Evolutionary conservation across 495 filamentous ascomycete genomes (phyloP), one percentile per base, ranked within the genome.

Genomic region (Tricharina praecox): DNA sequence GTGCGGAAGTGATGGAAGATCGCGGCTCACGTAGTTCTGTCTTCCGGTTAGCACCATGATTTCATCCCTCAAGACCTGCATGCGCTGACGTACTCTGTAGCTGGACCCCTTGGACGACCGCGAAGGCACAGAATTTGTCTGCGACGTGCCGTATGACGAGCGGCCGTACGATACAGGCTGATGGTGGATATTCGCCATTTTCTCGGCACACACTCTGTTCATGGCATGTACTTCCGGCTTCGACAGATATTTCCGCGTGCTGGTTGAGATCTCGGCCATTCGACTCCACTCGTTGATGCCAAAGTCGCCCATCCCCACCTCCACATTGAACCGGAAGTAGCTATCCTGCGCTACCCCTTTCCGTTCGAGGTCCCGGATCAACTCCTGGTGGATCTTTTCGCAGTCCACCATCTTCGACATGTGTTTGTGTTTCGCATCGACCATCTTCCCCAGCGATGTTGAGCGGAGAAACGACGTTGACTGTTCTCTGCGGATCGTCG

Each of bases 271-370:
- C 42, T 96, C 88, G 42, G 82, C 78, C 23, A 96, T 68, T 11
- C 85, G 76, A 56, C 83, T 75, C 90, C 92, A 97, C 60, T 96
- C 90, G 58, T 97, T 97, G 85, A 97, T 94, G 35, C 84, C 87
- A 62, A 93, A 95, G 59, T 97, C 92, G 25, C 88, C 85, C 18
- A 96, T 86, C 0, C 88, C 90, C 4, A 90, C 78, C 59, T 96
- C 88, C 24, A 95, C 90, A 52, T 97, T 96, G n/a, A 94, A 68
- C 16, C 90, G 80, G 62, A 83, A 87, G 68, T 96, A 97, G 60
- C 93, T 86, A 50, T 93, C 85, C 44, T 77, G 74, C 55, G 76
- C 84, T 47, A 96, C 82, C 20, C 81, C 75, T 16, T 82, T 78
- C 61, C 79, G 78, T 20, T 74, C 67, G 24, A 97, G 68, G 45